Evolutionary conservation across 352 stramenopile genomes (phyloP), one percentile per base, ranked within the genome.

Genomic region (Phytophthora parvispora): DNA sequence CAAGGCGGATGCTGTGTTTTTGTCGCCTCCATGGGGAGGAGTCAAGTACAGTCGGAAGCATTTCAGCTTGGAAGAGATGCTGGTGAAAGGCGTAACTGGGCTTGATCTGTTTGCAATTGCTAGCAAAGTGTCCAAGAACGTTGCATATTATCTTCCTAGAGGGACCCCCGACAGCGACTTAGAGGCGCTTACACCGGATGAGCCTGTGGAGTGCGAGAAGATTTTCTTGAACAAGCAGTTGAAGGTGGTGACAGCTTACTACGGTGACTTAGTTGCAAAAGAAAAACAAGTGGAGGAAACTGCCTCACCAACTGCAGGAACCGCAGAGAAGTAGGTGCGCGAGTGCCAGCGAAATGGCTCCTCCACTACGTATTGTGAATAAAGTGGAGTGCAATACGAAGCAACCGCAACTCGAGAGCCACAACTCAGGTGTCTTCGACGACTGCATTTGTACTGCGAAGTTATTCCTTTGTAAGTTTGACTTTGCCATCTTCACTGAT

Each of bases 1-100:
- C 4, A 76, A 84, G 9, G 90, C 87, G 8, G 92, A 98, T 72
- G 90, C 82, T 0, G 85, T 98, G 50, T 98, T 98, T 64, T 83
- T 98, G 25, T 98, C 91, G 7, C 94, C 94, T 16, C 94, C 94
- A 0, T 98, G 94, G 94, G 94, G 94, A 42, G 89, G 89, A 0
- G 63, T 90, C 40, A 77, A 96, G 29, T 91, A 96, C 65, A 91
- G 83, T 36, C 87, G 84, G 18, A 79, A 82, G 16, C 63, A 48
- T 12, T 96, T 94, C 22, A 64, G 63, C 4, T 66, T 95, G 34
- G 69, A 89, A 40, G 71, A 91, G 1, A 96, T 96, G 84, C 40
- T 83, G 25, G 79, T 95, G 40, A 81, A 81, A 29, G 78, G 76
- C 3, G 68, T 86, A 1, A 84, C 87, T 6, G 90, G 90, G 2